Evolutionary conservation across 352 stramenopile genomes (phyloP), one percentile per base, ranked within the genome.

Genomic region (Globisporangium alternatum): DNA sequence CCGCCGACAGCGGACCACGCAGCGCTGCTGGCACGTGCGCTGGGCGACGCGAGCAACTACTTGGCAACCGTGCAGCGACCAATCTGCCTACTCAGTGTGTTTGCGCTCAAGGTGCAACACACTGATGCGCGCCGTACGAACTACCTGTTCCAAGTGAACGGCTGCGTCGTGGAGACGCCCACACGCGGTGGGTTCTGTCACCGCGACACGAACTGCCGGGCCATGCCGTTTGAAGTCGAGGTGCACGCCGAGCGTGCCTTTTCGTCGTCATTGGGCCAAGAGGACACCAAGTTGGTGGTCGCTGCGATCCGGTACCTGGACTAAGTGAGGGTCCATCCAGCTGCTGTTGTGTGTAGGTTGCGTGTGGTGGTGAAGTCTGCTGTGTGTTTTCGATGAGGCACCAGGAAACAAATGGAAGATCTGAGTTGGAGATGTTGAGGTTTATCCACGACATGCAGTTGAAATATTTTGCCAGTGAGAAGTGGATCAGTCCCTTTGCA

Each of bases 101-200:
- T 57, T 28, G 30, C 19, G 30, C 30, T 57, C 30, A 43, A 57
- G 19, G 19, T 43, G 4, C 51, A 57, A 9, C 51, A 25, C 5
- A 30, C 35, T 3, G 51, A 44, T 57, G n/a, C 30, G 51, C 51
- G 9, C 1, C 30, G 9, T 30, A n/a, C 6, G 19, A 57, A 43
- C 51, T 57, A 57, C 19, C 5, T 57, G 51, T 57, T 57, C 51
- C 51, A 44, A 8, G 31, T 28, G 19, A 57, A 57, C 30, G 51
- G 51, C 17, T 43, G 51, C 19, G 30, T 43, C 30, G 30, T 57
- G 8, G 51, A 22, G 51, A 44, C 51, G 51, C 30, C 17, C 2
- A 25, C 3, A 9, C 9, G 30, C 30, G 5, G 51, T 2, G 51
- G 51, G 2, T 58, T 58, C 31, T 58, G 52, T 15, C 52, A 31